Evolutionary conservation across 2,329 filamentous ascomycete genomes (phyloP).

Genomic region (Pleomassaria siparia): DNA sequence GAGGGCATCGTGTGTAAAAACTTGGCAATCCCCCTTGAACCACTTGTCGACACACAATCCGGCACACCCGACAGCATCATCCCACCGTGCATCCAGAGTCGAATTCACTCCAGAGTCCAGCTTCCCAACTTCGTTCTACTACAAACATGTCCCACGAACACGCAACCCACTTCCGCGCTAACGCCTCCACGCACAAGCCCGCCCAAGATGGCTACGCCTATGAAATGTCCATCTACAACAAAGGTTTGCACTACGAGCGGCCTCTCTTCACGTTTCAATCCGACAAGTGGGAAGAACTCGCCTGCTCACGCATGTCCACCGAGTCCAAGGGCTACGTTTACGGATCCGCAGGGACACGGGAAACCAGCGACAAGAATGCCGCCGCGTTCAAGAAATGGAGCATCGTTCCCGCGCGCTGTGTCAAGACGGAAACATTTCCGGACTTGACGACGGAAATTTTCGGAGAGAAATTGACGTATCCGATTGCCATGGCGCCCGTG

Average conservation of each 20-base stretch:
- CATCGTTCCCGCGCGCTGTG: slow-evolving; percentile 18
- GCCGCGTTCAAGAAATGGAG: slow-evolving; percentile 27
- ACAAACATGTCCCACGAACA: slow-evolving; percentile 1
- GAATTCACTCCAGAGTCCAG: no score
- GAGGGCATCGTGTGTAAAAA: not conserved
- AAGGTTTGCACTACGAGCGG: slow-evolving; percentile 35
- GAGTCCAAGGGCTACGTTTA: slow-evolving; percentile 38
- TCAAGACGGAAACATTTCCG: not conserved
- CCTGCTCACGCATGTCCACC: slow-evolving; percentile 28
- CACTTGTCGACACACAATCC: no score
- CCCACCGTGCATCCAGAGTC: no score
- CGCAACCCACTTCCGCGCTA: not conserved
- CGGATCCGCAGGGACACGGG: slow-evolving; percentile 34
- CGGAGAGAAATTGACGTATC: not conserved
- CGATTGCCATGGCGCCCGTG: not conserved
- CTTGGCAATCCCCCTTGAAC: no score
- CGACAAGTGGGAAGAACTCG: slow-evolving; percentile 27
- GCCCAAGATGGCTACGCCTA: slow-evolving; percentile 20
- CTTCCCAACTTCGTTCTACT: no score
- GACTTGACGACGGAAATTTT: not conserved
- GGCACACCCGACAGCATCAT: no score
- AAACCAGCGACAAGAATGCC: slow-evolving; percentile 34
- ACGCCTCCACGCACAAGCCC: slow-evolving; percentile 1
- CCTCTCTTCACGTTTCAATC: slow-evolving; percentile 39
- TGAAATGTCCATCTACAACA: slow-evolving; percentile 33